A percentile compares a stretch with the other conserved stretches of the same genome.
Conservation (phyloP, 1,284 basidiomycete species). For the Pyrrhoderma noxium region DNA sequence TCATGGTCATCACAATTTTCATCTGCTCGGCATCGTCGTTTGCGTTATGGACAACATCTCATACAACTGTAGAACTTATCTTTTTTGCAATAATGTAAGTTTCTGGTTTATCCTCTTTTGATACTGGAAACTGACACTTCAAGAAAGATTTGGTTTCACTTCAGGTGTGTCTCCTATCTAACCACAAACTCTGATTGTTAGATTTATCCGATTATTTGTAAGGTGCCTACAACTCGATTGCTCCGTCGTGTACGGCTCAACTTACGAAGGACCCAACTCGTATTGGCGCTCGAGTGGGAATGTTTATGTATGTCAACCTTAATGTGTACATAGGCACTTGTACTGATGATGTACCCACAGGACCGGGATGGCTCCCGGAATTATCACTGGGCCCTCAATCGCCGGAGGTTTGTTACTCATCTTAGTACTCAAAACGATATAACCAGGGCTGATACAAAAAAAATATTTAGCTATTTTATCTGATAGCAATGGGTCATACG, state of each 20-base stretch:
- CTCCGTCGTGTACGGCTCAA: constrained; percentile 17
- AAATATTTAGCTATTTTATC: background rate
- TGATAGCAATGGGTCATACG: background rate
- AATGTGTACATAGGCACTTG: too few relatives aligned
- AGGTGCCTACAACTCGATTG: constrained; percentile 16
- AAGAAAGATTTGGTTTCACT: background rate
- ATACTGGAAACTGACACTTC: too few relatives aligned
- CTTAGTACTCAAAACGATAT: background rate
- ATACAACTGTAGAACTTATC: constrained; percentile 8
- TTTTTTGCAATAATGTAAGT: constrained; percentile 17
- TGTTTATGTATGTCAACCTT: constrained; percentile 7
- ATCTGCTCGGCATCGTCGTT: constrained; percentile 10
- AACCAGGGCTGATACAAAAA: background rate
- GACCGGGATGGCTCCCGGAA: constrained; percentile 16
- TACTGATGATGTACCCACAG: background rate
- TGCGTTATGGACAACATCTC: constrained; percentile 18
- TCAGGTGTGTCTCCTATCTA: background rate
- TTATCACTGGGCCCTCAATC: constrained; percentile 16
- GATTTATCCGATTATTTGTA: constrained; percentile 9
- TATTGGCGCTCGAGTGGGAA: constrained; percentile 18
- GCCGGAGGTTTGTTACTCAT: constrained; percentile 12
- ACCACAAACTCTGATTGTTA: background rate
- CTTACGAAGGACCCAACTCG: constrained; percentile 15
- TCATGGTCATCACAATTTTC: constrained; percentile 8
- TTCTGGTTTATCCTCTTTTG: too few relatives aligned